Percentiles rank a stretch among this genome's conserved stretches.
These are phyloP conservation scores for Dendrobium huoshanense DNA, from an alignment of 106 monocot genomes.

Conservation along the genomic window DNA sequence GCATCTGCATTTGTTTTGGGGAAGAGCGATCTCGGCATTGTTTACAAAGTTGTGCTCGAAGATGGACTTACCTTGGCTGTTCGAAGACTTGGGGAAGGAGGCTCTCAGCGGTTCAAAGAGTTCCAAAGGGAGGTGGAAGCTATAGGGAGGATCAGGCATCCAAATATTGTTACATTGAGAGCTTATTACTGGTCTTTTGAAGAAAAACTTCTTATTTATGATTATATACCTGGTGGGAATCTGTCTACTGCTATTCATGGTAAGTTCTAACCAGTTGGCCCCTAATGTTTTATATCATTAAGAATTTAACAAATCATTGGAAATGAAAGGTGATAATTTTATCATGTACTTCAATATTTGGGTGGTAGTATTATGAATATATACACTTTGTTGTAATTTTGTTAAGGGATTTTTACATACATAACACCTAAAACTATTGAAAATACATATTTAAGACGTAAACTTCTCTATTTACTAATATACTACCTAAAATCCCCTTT, in stretches of 20 bases:
- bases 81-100: constrained; percentile 65
- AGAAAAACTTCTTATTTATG: constrained; percentile 82
- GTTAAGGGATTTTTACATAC: too few species aligned
- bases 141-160: constrained; percentile 53
- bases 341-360: not conserved
- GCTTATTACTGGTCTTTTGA: constrained; percentile 86
- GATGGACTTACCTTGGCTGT: constrained; percentile 58
- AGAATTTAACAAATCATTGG: not conserved
- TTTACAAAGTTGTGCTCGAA: constrained; percentile 73
- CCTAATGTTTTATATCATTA: not conserved
- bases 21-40: constrained; percentile 64
- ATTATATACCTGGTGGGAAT: constrained; percentile 36
- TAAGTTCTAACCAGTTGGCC: not conserved
- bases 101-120: constrained; percentile 50
- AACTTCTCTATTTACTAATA: too few species aligned
- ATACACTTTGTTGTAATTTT: too few species aligned
- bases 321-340: not conserved
- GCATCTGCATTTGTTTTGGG: constrained; percentile 73
- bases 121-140: constrained; percentile 48
- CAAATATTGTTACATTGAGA: constrained; percentile 27
- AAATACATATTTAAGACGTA: too few species aligned
- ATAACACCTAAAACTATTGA: too few species aligned
- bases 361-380: not conserved
- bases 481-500: too few species aligned
- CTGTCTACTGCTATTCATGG: constrained; percentile 51